Evolutionary conservation across 768 basidiomycete genomes (phyloP).

Genomic region (Mycena albidolilacea): DNA sequence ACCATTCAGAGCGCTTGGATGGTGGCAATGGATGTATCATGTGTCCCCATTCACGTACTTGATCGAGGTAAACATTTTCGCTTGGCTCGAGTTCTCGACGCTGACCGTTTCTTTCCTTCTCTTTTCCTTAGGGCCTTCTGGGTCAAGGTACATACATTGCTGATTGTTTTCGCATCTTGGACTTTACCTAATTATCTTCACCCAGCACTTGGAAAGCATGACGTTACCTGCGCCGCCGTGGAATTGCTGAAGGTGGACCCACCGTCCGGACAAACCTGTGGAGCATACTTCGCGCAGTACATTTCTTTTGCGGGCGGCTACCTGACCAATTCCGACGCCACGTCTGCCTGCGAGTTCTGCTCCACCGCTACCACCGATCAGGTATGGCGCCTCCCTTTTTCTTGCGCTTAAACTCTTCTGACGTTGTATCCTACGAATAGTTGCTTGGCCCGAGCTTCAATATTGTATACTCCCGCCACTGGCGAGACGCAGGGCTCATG

Average conservation of each 20-base stretch:
- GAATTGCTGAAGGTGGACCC: conserved; percentile 77
- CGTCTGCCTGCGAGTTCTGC: conserved; percentile 70
- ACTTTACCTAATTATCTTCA: not conserved
- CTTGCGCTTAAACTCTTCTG: not conserved
- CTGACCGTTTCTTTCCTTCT: not conserved
- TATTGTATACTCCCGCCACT: conserved; percentile 68
- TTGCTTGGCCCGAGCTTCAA: conserved; percentile 72
- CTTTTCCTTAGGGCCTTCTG: conserved; percentile 53
- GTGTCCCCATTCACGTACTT: conserved; percentile 62
- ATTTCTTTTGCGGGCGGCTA: conserved; percentile 71
- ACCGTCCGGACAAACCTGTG: conserved; percentile 72
- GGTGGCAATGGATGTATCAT: conserved; percentile 83
- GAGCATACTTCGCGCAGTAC: conserved; percentile 64
- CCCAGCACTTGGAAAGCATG: conserved; percentile 56
- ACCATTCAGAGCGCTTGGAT: conserved; percentile 71
- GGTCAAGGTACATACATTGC: conserved; percentile 56
- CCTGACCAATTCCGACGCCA: conserved; percentile 67
- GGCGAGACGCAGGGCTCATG: conserved; percentile 65
- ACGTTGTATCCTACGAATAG: not conserved
- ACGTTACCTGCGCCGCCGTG: conserved; percentile 68
- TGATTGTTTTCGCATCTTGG: not conserved
- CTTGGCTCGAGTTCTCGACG: not conserved
- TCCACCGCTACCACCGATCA: conserved; percentile 66
- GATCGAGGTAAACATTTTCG: conserved; percentile 41
- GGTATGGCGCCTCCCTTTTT: not conserved